Percentiles rank a stretch among this genome's conserved stretches.
These are phyloP conservation scores for Xerocomellus amylosporus DNA, from an alignment of 768 basidiomycete genomes.

Conservation along the genomic window DNA sequence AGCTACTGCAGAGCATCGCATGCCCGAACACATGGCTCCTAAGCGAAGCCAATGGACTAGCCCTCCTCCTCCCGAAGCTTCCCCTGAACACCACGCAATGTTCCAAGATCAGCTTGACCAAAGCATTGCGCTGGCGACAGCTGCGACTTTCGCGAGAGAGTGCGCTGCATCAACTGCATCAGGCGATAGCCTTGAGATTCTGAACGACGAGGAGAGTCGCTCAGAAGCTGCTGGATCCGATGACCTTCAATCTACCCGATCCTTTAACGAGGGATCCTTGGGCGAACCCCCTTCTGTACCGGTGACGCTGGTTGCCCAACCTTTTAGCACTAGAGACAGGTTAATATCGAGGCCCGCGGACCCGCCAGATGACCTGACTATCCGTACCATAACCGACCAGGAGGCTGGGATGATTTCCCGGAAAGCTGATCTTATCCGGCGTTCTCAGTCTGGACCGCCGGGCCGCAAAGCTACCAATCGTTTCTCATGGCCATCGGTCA, in stretches of 20 bases:
- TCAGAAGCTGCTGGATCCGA: constrained; percentile 64
- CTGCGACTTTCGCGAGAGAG: constrained; percentile 59
- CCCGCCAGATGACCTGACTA: constrained; percentile 1
- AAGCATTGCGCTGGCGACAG: constrained; percentile 66
- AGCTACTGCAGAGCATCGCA: constrained; percentile 31
- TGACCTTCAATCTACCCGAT: constrained; percentile 66
- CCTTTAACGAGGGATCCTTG: constrained; percentile 53
- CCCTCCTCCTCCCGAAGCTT: constrained; percentile 75
- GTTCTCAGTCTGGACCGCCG: constrained; percentile 45
- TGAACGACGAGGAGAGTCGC: constrained; percentile 63
- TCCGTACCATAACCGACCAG: constrained; percentile 1
- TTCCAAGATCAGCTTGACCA: constrained; percentile 69
- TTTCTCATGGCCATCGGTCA: constrained; percentile 40
- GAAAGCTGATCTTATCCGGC: constrained; percentile 40
- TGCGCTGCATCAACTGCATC: constrained; percentile 50
- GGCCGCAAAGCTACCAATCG: constrained; percentile 36
- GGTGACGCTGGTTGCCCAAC: constrained; percentile 4
- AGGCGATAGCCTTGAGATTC: constrained; percentile 55
- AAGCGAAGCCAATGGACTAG: constrained; percentile 81
- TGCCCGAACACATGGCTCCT: constrained; percentile 77
- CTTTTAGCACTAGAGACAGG: constrained; percentile 27
- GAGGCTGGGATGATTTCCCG: constrained; percentile 24
- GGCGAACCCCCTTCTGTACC: constrained; percentile 14
- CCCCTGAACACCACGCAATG: constrained; percentile 58
- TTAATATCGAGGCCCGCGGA: constrained; percentile 15